Percentiles rank a stretch among this genome's conserved stretches.
phyloP scores from a whole-genome alignment of 1,284 basidiomycete genomes.

The Boletus mariae region DNA sequence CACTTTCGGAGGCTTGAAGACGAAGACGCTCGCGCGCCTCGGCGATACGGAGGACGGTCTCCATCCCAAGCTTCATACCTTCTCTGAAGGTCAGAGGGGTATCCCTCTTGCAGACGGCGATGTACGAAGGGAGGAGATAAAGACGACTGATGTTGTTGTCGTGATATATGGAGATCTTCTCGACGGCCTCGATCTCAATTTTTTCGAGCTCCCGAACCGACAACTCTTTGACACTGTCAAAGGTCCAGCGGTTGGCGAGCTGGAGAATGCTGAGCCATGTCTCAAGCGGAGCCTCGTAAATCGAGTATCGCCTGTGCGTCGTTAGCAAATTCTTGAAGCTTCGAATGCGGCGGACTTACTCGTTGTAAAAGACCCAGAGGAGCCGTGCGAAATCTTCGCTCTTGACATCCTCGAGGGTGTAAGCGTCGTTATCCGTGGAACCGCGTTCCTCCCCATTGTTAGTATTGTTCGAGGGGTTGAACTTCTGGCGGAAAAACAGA shows the following conservation, averaged over 20 bases:
- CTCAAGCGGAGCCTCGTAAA: conserved; percentile 47
- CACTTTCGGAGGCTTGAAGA: conserved; percentile 32
- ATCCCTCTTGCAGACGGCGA: conserved; percentile 43
- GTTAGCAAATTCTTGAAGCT: conserved; percentile 8
- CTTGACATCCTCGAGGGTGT: conserved; percentile 43
- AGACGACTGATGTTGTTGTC: conserved; percentile 42
- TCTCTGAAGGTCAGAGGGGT: conserved; percentile 46
- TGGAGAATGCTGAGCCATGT: conserved; percentile 52
- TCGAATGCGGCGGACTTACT: conserved; percentile 39
- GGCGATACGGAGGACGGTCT: conserved; percentile 45
- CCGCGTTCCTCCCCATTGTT: conserved; percentile 37
- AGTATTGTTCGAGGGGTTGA: conserved; percentile 33
- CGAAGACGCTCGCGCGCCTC: conserved; percentile 46
- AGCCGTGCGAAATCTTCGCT: conserved; percentile 51
- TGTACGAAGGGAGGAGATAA: conserved; percentile 47
- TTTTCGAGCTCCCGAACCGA: conserved; percentile 47
- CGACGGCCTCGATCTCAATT: conserved; percentile 42
- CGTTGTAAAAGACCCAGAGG: conserved; percentile 64
- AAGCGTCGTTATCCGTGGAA: conserved; percentile 39
- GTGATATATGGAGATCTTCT: conserved; percentile 51
- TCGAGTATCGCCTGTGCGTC: conserved; percentile 45
- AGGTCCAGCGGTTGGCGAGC: conserved; percentile 48
- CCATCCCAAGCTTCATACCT: conserved; percentile 46
- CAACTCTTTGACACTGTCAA: conserved; percentile 47
- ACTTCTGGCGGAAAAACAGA: conserved; percentile 44